Percentiles rank a stretch among this genome's conserved stretches.
These are phyloP conservation scores for Agrocybe pediades DNA, from an alignment of 768 basidiomycete genomes.

Conservation along the genomic window DNA sequence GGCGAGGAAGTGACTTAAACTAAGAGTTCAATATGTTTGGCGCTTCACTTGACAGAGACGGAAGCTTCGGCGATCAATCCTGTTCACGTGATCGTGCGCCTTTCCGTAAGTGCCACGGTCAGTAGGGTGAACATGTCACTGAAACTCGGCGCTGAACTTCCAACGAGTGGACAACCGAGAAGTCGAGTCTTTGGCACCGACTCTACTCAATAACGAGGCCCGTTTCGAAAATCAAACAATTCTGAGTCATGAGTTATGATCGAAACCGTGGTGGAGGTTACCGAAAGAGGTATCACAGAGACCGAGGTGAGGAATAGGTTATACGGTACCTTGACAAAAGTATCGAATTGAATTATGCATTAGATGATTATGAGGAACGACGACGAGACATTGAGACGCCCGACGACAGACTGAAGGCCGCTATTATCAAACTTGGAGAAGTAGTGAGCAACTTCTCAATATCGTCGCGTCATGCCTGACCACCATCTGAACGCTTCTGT, in stretches of 20 bases:
- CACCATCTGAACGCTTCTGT: conserved; percentile 8
- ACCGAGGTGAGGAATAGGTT: conserved; percentile 50
- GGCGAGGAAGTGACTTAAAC: no score
- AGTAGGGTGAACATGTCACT: no score
- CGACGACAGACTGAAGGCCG: conserved; percentile 66
- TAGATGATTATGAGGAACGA: conserved; percentile 73
- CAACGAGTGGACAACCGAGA: no score
- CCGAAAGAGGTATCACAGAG: conserved; percentile 41
- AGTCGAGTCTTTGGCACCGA: no score
- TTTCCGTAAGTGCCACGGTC: no score
- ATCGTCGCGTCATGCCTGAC: no score
- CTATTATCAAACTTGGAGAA: conserved; percentile 78
- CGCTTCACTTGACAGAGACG: no score
- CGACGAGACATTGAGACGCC: conserved; percentile 71
- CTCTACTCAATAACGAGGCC: not conserved
- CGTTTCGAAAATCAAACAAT: not conserved
- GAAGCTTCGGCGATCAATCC: no score
- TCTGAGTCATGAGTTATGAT: conserved; percentile 57
- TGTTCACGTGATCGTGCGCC: no score
- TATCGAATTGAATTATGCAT: conserved; percentile 13
- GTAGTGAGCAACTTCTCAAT: conserved; percentile 77
- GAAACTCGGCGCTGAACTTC: no score
- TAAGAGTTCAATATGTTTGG: no score
- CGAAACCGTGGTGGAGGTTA: conserved; percentile 48
- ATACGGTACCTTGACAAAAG: conserved; percentile 18